These are phyloP conservation scores for Fusarium heterosporum DNA, from an alignment of 2,329 filamentous ascomycete species.

Conservation along the genomic window DNA sequence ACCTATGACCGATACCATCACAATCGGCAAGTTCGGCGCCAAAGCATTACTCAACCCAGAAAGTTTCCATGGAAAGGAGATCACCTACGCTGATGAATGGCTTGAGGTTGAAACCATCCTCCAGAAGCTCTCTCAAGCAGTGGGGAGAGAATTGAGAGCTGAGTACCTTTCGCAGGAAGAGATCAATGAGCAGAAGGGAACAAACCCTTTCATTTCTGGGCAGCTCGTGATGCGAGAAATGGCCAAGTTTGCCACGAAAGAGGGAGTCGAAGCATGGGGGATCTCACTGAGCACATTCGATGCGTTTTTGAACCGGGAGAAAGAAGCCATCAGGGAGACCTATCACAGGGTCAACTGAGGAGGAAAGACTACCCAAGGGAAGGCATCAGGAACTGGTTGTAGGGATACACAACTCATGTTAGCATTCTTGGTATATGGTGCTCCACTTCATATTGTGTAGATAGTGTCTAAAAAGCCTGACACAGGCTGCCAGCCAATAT, in stretches of 20 bases:
- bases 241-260: slow-evolving; percentile 52
- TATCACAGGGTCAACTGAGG: slow-evolving; percentile 34
- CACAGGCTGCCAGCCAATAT: slow-evolving; percentile 19
- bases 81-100: slow-evolving; percentile 57
- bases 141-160: slow-evolving; percentile 52
- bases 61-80: slow-evolving; percentile 55
- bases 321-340: slow-evolving; percentile 47
- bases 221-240: slow-evolving; percentile 54
- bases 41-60: slow-evolving; percentile 57
- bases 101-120: slow-evolving; percentile 53
- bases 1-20: slow-evolving; percentile 59
- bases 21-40: slow-evolving; percentile 60
- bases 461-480: slow-evolving; percentile 23
- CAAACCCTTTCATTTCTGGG: slow-evolving; percentile 54
- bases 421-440: background rate
- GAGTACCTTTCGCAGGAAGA: slow-evolving; percentile 57
- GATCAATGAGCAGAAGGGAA: slow-evolving; percentile 49
- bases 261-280: slow-evolving; percentile 52
- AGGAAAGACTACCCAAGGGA: background rate
- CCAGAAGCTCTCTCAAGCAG: slow-evolving; percentile 50
- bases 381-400: background rate
- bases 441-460: slow-evolving; percentile 6
- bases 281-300: slow-evolving; percentile 58
- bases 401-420: background rate
- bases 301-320: slow-evolving; percentile 58